A percentile compares a stretch with the other conserved stretches of the same genome.
phyloP scores from a whole-genome alignment of 805 yeast genomes.

The Zygosaccharomyces bisporus region DNA sequence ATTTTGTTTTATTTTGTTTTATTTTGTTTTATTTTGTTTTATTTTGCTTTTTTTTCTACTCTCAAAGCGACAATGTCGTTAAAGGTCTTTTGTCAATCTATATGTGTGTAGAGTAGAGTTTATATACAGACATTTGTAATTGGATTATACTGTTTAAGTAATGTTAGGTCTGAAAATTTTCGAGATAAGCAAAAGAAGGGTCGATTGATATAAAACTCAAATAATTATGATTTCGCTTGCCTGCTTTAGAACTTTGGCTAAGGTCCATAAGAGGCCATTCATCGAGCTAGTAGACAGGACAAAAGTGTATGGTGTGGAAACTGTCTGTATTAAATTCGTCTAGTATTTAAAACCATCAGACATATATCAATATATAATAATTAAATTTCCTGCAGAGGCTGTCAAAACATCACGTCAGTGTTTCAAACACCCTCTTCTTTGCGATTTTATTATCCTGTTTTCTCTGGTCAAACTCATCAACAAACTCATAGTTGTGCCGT shows the following conservation, averaged over 20 bases:
- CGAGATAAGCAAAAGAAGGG: too few species aligned
- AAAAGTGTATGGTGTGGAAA: too few species aligned
- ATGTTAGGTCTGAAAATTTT: background rate
- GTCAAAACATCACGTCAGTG: conserved; percentile 35
- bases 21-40: background rate
- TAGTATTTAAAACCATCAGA: too few species aligned
- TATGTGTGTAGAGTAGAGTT: background rate
- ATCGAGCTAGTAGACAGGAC: too few species aligned
- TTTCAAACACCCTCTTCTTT: conserved; percentile 71
- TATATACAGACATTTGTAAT: background rate
- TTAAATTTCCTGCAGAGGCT: too few species aligned
- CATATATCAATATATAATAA: too few species aligned
- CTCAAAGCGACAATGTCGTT: background rate
- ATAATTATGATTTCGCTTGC: too few species aligned
- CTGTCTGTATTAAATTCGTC: too few species aligned
- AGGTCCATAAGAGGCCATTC: too few species aligned
- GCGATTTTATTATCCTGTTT: conserved; percentile 51
- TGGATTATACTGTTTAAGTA: background rate
- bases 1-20: background rate
- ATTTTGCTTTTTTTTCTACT: background rate
- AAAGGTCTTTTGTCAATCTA: too few species aligned
- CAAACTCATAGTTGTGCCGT: conserved; percentile 67
- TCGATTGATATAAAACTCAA: too few species aligned
- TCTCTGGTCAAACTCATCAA: conserved; percentile 60
- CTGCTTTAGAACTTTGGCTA: too few species aligned